Evolutionary conservation across 257 asterid genomes (phyloP), one percentile per base, ranked within the genome.

Genomic region (Anisodus acutangulus): DNA sequence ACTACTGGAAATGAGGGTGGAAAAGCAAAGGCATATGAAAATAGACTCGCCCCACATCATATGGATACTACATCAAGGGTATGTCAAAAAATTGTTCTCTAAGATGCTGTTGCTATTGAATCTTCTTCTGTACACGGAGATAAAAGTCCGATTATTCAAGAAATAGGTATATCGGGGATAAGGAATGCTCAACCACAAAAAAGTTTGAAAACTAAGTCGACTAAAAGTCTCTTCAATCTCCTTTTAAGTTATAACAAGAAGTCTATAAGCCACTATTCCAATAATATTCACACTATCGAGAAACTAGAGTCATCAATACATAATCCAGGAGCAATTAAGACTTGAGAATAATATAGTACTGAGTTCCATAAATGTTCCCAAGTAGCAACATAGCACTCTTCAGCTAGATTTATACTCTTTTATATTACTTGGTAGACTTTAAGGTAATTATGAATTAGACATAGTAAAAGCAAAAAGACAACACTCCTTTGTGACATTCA

Each of bases 1-100:
- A 45, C 15, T 26, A n/a, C 37, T 78, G 8, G 64, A 49, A 49
- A 53, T 31, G 31, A 22, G 10, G 43, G 22, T 57, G 82, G 37
- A 49, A 74, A 19, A 17, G 60, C 10, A 78, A 49, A 60, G 31
- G 62, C 22, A 78, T 9, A 82, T 1, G 63, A 37, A 53, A 53
- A 82, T 7, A 49, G 57, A 70, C 12, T 49, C 16, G 35, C 9
- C 6, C 80, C 35, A 19, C 72, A 39, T 57, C 81, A 41, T 70
- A 83, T 13, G 71, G 60, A 17, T 37, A 83, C 81, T 16, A 57
- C 72, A 58, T 71, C 45, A 55, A 83, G 81, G 85, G 82, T 55
- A 70, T 39, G 81, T 70, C 11, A 53, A 51, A 3, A 12, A n/a
- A 10, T 53, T 39, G 5, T 58, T 58, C 22, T n/a, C 63, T 16